phyloP scores from a whole-genome alignment of 768 basidiomycete species.

The Termitomyces sp. region DNA sequence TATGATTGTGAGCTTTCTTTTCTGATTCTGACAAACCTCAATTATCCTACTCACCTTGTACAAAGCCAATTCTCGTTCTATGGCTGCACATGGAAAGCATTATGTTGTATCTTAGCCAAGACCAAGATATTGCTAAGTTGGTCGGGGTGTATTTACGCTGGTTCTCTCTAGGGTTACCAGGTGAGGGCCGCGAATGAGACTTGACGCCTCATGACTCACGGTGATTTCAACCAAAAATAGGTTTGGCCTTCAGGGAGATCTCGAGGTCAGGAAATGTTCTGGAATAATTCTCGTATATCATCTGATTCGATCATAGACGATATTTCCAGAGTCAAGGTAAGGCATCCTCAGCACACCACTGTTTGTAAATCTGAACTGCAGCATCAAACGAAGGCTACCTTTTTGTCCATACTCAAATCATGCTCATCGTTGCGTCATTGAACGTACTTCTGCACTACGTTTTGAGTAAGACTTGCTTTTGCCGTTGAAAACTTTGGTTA shows the following conservation, averaged over 20 bases:
- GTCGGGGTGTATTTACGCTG: too few relatives aligned
- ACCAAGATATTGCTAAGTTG: too few relatives aligned
- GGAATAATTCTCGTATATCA: background rate
- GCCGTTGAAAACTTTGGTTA: background rate
- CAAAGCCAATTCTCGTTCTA: too few relatives aligned
- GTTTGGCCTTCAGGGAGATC: slow-evolving; percentile 34
- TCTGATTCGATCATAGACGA: slow-evolving; percentile 29
- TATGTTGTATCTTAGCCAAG: too few relatives aligned
- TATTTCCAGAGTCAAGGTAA: slow-evolving; percentile 33
- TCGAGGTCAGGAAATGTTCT: background rate
- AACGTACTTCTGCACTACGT: slow-evolving; percentile 28
- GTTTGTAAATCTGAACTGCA: background rate
- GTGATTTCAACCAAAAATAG: slow-evolving; percentile 17
- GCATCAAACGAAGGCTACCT: slow-evolving; percentile 32
- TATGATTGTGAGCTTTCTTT: background rate
- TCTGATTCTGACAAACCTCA: background rate
- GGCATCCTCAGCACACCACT: slow-evolving; percentile 59
- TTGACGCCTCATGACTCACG: background rate
- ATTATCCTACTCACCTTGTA: background rate
- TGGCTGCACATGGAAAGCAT: too few relatives aligned
- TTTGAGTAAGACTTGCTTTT: background rate
- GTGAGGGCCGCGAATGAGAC: too few relatives aligned
- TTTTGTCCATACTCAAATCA: too few relatives aligned
- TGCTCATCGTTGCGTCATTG: too few relatives aligned
- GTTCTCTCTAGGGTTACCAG: too few relatives aligned